A percentile compares a stretch with the other conserved stretches of the same genome.
Evolutionary conservation across 495 filamentous ascomycete genomes (phyloP).

Genomic region (Clohesyomyces aquaticus): DNA sequence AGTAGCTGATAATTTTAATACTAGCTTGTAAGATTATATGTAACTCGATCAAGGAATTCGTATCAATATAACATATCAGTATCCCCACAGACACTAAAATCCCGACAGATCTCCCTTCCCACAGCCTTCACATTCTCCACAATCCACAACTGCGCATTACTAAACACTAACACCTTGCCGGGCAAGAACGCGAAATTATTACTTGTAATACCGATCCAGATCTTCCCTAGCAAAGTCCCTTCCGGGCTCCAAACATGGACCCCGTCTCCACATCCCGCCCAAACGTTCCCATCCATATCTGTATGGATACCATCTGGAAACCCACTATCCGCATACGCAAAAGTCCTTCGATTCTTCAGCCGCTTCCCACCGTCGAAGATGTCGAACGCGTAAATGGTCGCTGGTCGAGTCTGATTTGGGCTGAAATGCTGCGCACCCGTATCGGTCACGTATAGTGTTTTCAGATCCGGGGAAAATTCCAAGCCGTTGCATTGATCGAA

Average conservation of each 20-base stretch:
- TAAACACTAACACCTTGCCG: slow-evolving; percentile 39
- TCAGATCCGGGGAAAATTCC: slow-evolving; percentile 51
- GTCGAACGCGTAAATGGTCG: slow-evolving; percentile 47
- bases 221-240: slow-evolving; percentile 34
- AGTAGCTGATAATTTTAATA: no score
- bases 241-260: slow-evolving; percentile 42
- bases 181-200: slow-evolving; percentile 48
- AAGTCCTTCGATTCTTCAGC: slow-evolving; percentile 42
- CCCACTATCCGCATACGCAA: slow-evolving; percentile 45
- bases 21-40: no score
- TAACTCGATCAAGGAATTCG: no score
- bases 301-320: slow-evolving; percentile 43
- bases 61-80: no score
- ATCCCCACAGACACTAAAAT: slow-evolving; percentile 41
- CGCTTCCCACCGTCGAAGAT: slow-evolving; percentile 35
- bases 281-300: slow-evolving; percentile 40
- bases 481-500: slow-evolving; percentile 52
- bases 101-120: slow-evolving; percentile 44
- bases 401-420: slow-evolving; percentile 41
- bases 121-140: slow-evolving; percentile 42
- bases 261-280: slow-evolving; percentile 39
- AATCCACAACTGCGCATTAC: slow-evolving; percentile 42
- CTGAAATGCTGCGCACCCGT: slow-evolving; percentile 46
- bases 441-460: slow-evolving; percentile 53
- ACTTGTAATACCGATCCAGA: slow-evolving; percentile 39